Percentiles rank a stretch among this genome's conserved stretches.
phyloP scores from a whole-genome alignment of 768 basidiomycete genomes.

The Artomyces pyxidatus region DNA sequence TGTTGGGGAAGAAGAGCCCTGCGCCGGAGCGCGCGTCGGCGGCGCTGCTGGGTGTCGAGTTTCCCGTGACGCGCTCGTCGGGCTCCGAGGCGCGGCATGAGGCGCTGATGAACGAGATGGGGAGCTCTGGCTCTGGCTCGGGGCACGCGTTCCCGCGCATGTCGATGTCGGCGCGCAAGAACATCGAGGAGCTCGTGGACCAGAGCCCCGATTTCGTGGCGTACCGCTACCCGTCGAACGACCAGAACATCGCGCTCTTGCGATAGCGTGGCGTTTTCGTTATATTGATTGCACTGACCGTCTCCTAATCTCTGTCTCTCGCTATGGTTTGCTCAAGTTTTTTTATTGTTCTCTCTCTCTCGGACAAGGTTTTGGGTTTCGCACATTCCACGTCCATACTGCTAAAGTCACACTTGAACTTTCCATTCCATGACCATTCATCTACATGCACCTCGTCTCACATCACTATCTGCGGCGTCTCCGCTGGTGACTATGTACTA shows the following conservation, averaged over 20 bases:
- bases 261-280: slow-evolving; percentile 23
- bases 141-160: slow-evolving; percentile 36
- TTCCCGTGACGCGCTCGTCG: slow-evolving; percentile 22
- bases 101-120: slow-evolving; percentile 38
- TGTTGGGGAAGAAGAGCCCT: slow-evolving; percentile 52
- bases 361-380: not conserved
- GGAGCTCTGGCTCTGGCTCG: slow-evolving; percentile 35
- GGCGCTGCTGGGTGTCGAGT: slow-evolving; percentile 10
- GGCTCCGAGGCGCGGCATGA: slow-evolving; percentile 34
- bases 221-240: slow-evolving; percentile 78
- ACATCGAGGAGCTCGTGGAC: slow-evolving; percentile 72
- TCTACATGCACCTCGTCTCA: slow-evolving; percentile 7
- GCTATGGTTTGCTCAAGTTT: too few species aligned
- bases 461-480: not conserved
- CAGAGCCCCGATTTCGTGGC: slow-evolving; percentile 81
- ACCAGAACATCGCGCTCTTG: slow-evolving; percentile 58
- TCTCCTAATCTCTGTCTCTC: too few species aligned
- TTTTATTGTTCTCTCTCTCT: not conserved
- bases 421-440: not conserved
- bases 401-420: not conserved
- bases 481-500: not conserved
- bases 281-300: not conserved
- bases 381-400: too few species aligned
- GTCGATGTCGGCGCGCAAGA: slow-evolving; percentile 57
- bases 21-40: slow-evolving; percentile 11